Conservation (phyloP, 2,329 filamentous ascomycete genomes). For the Colletotrichum nymphaeae region DNA sequence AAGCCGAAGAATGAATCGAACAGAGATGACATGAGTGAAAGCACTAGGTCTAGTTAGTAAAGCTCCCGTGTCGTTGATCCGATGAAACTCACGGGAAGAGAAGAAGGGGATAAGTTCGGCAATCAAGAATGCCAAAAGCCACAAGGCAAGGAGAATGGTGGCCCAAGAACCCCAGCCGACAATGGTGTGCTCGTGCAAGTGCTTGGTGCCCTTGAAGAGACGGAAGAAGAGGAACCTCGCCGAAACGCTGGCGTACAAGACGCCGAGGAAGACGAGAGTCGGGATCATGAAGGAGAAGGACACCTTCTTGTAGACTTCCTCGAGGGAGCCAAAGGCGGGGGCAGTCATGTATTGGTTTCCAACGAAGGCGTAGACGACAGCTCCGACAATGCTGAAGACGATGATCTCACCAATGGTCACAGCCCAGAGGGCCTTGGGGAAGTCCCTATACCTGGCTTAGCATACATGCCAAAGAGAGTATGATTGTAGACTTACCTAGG, state of each 20-base stretch:
- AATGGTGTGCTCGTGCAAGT: slow-evolving; percentile 84
- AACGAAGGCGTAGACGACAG: slow-evolving; percentile 86
- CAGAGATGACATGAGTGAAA: slow-evolving; percentile 85
- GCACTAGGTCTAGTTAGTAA: slow-evolving; percentile 56
- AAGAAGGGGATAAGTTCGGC: slow-evolving; percentile 96
- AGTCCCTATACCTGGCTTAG: slow-evolving; percentile 67
- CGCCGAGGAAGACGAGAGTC: slow-evolving; percentile 91
- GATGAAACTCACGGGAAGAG: slow-evolving; percentile 68
- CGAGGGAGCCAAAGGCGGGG: slow-evolving; percentile 87
- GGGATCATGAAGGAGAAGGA: slow-evolving; percentile 96
- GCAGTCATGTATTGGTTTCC: slow-evolving; percentile 90
- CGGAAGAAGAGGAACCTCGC: slow-evolving; percentile 94
- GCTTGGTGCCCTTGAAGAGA: slow-evolving; percentile 79
- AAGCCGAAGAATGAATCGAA: slow-evolving; percentile 96
- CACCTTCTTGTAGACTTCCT: slow-evolving; percentile 85
- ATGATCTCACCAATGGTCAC: slow-evolving; percentile 91
- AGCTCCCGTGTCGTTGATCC: accelerated
- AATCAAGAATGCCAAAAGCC: slow-evolving; percentile 92
- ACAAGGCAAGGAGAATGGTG: slow-evolving; percentile 76
- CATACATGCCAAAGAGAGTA: too few species aligned
- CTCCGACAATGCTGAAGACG: slow-evolving; percentile 85
- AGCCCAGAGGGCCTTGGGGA: slow-evolving; percentile 91
- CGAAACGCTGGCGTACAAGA: slow-evolving; percentile 90
- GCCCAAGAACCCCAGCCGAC: slow-evolving; percentile 85
- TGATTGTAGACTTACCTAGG: slow-evolving; percentile 51